Percentiles rank a stretch among this genome's conserved stretches.
These are phyloP conservation scores for Myriosclerotinia scirpicola DNA, from an alignment of 2,329 filamentous ascomycete genomes.

Conservation along the genomic window DNA sequence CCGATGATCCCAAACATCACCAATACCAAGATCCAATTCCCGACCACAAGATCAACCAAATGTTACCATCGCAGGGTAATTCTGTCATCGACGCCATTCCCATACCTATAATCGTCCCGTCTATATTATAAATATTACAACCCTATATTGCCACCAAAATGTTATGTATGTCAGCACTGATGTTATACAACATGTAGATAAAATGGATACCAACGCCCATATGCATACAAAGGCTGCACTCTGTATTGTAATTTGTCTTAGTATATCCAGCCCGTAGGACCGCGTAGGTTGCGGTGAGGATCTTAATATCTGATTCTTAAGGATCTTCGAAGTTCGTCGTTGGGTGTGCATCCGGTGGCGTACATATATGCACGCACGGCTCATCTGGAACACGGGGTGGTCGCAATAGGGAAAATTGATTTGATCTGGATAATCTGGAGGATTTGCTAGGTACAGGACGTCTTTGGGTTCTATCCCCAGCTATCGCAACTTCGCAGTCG, in stretches of 20 bases:
- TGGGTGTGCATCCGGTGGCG: neutral
- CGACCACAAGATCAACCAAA: constrained; percentile 11
- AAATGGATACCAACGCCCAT: neutral
- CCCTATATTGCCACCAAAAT: constrained; percentile 2
- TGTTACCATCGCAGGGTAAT: neutral
- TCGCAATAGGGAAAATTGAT: neutral
- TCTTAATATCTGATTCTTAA: neutral
- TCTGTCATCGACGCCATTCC: neutral
- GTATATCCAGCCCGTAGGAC: neutral
- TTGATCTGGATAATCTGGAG: neutral
- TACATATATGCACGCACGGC: constrained; percentile 1
- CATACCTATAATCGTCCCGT: neutral
- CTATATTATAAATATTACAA: neutral
- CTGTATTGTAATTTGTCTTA: neutral
- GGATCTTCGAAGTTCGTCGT: constrained; percentile 4
- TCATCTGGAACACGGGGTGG: neutral
- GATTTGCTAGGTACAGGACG: too few relatives aligned
- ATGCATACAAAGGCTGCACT: neutral
- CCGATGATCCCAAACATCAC: neutral
- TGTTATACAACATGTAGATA: neutral
- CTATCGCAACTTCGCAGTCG: too few relatives aligned
- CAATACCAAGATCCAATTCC: constrained; percentile 1
- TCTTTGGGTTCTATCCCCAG: too few relatives aligned
- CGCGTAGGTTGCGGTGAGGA: neutral
- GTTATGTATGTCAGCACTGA: constrained; percentile 8